Evolutionary conservation across 2,329 filamentous ascomycete genomes (phyloP), one percentile per base, ranked within the genome.

Genomic region (Aspergillus ochraceus): DNA sequence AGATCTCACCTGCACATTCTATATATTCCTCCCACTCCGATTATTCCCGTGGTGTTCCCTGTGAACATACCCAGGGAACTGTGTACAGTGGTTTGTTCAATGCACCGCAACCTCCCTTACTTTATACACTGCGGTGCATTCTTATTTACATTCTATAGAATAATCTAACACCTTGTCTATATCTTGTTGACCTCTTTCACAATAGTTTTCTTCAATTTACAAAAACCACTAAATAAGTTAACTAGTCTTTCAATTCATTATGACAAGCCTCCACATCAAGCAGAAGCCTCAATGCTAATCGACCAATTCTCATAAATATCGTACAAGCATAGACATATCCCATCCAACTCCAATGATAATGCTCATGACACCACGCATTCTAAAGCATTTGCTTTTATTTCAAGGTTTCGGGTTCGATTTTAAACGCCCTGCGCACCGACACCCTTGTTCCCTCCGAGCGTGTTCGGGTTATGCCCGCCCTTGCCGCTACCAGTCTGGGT

Each of bases 381-480:
- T 8, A 42, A n/a, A 42, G 17, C 14, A n/a, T 42, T n/a, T 12
- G 6, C 14, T 47, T 10, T 36, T 36, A 12, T 20, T 29, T 29
- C 26, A 29, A 2, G 26, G 39, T 52, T 55, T 47, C 45, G 20
- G 45, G 8, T 24, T 24, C 9, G 9, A 46, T 19, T 24, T 47
- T 24, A 47, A 10, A 47, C 58, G 56, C 61, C 59, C 20, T 68
- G 66, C 29, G 68, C 66, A 39, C 70, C 72, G 1, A 66, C 32
- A 1, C 75, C 75, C 69, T 76, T 77, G 5, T 72, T 62, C 60
- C 75, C 68, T 8, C 76, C 76, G 14, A 73, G 51, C 0, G 67
- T 65, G 55, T 73, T 71, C 22, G 75, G 74, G 26, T 75, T 72
- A 42, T 75, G 70, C 1, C 73, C 73, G 6, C 75, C 75, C 68